Evolutionary conservation across 345 rosid species (phyloP), one percentile per base, ranked within the genome.

Genomic region (Citrus inodora): DNA sequence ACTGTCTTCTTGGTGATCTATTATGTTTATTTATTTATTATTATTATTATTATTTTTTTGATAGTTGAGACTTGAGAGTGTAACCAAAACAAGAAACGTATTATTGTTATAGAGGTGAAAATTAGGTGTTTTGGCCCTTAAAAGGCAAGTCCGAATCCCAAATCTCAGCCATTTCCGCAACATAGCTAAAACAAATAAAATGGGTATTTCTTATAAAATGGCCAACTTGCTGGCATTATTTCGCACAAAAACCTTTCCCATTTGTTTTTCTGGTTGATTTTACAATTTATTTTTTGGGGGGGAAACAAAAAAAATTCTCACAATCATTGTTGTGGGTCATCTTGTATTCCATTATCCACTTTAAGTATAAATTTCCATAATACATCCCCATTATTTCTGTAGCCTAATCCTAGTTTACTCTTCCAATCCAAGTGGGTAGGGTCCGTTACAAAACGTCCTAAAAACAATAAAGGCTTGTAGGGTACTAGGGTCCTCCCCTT

Each of bases 241-340:
- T 21, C 24, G 64, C 63, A 53, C 35, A 51, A 4, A 11, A 33
- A 40, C 32, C 24, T 53, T 63, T 46, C 32, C 13, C 19, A 60
- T 60, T 59, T 66, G 6, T 62, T 66, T 79, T 24, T 42, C 10
- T 46, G 6, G 3, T 38, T 40, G 7, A 11, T 42, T 32, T 40
- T 46, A 6, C n/a, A 27, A 9, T 48, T 66, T 32, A 27, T 48
- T 78, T 2, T 46, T 37, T 0, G 10, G 13, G 17, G 51, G 13
- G 1, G 21, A 0, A 9, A 25, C 27, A 48, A 75, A 33, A 22
- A 2, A 22, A 5, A 0, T 19, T 24, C 61, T 60, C 77, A 76
- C 80, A 86, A 88, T 88, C 76, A 88, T 88, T 87, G 88, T 69
- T 58, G 89, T 84, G 84, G 91, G 87, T 76, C 62, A 42, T 17